Evolutionary conservation across 371 early-diverging fungal species (phyloP).

Genomic region (Syncephalastrum contaminatum): DNA sequence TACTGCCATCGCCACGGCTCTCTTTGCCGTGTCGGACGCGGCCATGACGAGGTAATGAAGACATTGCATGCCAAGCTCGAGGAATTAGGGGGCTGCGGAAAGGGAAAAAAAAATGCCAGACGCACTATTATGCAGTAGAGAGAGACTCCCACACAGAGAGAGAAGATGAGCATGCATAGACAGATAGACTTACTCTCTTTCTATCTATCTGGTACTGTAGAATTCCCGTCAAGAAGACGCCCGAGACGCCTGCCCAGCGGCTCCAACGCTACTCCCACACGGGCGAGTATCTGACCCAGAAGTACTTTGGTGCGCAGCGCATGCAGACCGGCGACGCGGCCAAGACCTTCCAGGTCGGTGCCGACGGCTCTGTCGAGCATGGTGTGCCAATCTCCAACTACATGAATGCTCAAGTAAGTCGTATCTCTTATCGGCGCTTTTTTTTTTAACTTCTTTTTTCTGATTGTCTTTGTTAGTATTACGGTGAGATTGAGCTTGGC

Average conservation of each 20-base stretch:
- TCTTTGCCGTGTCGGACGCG: no score
- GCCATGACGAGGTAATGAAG: no score
- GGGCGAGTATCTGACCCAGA: constrained; percentile 68
- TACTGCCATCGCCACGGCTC: no score
- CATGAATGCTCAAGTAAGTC: constrained; percentile 87
- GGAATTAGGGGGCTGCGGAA: no score
- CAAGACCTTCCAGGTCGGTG: constrained; percentile 13
- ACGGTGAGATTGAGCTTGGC: constrained; percentile 80
- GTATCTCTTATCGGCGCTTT: not conserved
- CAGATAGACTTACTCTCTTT: no score
- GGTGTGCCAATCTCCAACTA: constrained; percentile 90
- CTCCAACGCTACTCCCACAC: constrained; percentile 63
- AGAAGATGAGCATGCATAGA: no score
- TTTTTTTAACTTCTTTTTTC: constrained; percentile 1
- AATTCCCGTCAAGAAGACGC: constrained; percentile 71
- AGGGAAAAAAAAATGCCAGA: no score
- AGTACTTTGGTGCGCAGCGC: constrained; percentile 68
- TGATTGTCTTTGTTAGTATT: constrained; percentile 53
- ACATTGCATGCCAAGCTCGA: no score
- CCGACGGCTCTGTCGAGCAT: constrained; percentile 40
- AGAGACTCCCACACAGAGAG: no score
- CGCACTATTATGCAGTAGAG: no score
- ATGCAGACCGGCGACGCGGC: constrained; percentile 42
- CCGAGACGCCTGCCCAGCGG: constrained; percentile 61
- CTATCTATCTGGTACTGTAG: constrained; percentile 24